These are phyloP conservation scores for Populus tomentosa DNA, from an alignment of 441 rosid genomes.

Conservation along the genomic window DNA sequence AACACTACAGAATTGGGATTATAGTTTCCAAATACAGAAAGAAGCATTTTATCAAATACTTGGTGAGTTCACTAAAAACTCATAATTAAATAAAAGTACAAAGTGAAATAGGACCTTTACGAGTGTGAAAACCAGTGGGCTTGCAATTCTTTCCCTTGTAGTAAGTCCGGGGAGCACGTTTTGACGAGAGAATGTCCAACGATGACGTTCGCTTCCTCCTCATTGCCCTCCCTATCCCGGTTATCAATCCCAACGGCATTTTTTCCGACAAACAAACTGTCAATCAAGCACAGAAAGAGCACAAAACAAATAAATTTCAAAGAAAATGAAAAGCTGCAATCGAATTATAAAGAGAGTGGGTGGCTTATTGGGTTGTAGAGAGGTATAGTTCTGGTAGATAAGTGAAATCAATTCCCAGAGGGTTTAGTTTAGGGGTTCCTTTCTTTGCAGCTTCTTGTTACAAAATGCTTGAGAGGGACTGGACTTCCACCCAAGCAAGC, in stretches of 20 bases:
- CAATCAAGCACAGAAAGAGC: not conserved
- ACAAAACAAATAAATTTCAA: not conserved
- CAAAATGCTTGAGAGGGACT: not conserved
- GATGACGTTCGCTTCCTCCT: conserved; percentile 77
- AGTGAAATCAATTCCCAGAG: not conserved
- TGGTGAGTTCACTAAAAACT: not conserved
- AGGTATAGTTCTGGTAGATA: not conserved
- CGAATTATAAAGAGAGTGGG: not conserved
- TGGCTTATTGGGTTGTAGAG: not conserved
- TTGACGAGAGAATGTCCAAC: conserved; percentile 70
- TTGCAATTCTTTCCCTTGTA: conserved; percentile 85
- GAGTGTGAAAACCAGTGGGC: conserved; percentile 78
- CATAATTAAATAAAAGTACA: not conserved
- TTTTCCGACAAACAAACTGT: not conserved
- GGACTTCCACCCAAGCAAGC: not conserved
- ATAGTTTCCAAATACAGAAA: not conserved
- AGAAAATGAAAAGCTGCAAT: not conserved
- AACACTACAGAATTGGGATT: not conserved
- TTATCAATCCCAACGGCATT: conserved; percentile 64
- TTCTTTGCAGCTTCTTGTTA: not conserved
- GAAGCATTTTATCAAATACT: not conserved
- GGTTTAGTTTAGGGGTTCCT: not conserved
- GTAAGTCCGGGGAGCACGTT: conserved; percentile 69
- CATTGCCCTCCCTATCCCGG: conserved; percentile 56
- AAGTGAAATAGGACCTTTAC: conserved; percentile 48